These are phyloP conservation scores for Paragyromitra xinjiangensis DNA, from an alignment of 495 filamentous ascomycete genomes.

Conservation along the genomic window DNA sequence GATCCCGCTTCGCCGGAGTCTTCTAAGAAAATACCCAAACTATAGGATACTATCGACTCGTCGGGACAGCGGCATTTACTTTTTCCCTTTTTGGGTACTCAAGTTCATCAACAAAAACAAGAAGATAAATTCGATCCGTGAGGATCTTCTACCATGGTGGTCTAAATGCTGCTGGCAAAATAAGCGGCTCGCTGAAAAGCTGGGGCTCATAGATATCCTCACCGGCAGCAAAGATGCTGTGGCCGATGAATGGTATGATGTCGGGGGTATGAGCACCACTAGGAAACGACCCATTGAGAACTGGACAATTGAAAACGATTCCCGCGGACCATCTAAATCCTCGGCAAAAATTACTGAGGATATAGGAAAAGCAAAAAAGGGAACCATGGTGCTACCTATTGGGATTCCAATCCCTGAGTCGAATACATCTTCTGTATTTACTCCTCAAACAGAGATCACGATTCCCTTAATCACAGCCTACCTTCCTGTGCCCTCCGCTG, in stretches of 20 bases:
- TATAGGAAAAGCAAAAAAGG: constrained; percentile 31
- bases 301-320: constrained; percentile 7
- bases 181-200: constrained; percentile 78
- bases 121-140: constrained; percentile 81
- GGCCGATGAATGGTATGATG: constrained; percentile 64
- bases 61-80: constrained; percentile 90
- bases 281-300: constrained; percentile 56
- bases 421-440: constrained; percentile 6
- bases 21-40: constrained; percentile 74
- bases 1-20: constrained; percentile 23
- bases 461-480: constrained; percentile 56
- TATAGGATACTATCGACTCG: constrained; percentile 76
- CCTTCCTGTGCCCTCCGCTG: constrained; percentile 58
- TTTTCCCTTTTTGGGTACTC: constrained; percentile 90
- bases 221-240: constrained; percentile 62
- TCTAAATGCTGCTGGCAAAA: constrained; percentile 91
- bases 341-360: constrained; percentile 21
- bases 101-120: constrained; percentile 79
- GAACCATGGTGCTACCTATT: constrained; percentile 16
- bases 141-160: constrained; percentile 95
- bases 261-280: constrained; percentile 68
- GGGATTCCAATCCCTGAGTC: constrained; percentile 11
- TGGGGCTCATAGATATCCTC: constrained; percentile 75
- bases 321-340: constrained; percentile 12
- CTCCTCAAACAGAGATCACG: constrained; percentile 61